phyloP scores from a whole-genome alignment of 2,329 filamentous ascomycete genomes.

The Phialocephala subalpina region DNA sequence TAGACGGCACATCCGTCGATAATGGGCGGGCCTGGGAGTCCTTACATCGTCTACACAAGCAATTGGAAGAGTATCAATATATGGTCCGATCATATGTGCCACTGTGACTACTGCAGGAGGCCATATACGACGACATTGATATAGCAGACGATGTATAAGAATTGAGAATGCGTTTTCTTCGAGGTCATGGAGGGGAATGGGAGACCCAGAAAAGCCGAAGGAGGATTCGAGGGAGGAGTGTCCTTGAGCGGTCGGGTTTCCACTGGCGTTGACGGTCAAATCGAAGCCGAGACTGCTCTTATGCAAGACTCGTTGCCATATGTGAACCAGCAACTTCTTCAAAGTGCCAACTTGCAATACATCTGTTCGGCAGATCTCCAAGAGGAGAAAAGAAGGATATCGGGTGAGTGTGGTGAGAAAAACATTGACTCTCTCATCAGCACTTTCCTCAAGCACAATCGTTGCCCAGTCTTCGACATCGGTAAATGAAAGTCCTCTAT shows the following conservation, averaged over 20 bases:
- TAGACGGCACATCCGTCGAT: conserved; percentile 41
- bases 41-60: conserved; percentile 9
- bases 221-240: background rate
- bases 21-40: conserved; percentile 20
- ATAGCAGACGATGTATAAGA: conserved; percentile 37
- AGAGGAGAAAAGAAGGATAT: conserved; percentile 39
- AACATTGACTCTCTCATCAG: conserved; percentile 36
- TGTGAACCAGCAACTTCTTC: conserved; percentile 19
- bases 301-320: conserved; percentile 18
- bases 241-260: background rate
- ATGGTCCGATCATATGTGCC: conserved; percentile 35
- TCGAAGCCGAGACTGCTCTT: background rate
- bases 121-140: conserved; percentile 40
- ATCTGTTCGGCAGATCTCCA: conserved; percentile 37
- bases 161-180: conserved; percentile 31
- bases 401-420: conserved; percentile 29
- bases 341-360: conserved; percentile 30
- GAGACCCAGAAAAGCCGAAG: background rate
- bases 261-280: background rate
- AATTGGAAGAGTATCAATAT: conserved; percentile 25
- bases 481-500: conserved; percentile 25
- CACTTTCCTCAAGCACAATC: conserved; percentile 33
- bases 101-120: conserved; percentile 39
- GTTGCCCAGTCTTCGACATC: conserved; percentile 42
- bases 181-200: conserved; percentile 3